A percentile compares a stretch with the other conserved stretches of the same genome.
phyloP scores from a whole-genome alignment of 257 asterid genomes.

The Verbena officinalis region DNA sequence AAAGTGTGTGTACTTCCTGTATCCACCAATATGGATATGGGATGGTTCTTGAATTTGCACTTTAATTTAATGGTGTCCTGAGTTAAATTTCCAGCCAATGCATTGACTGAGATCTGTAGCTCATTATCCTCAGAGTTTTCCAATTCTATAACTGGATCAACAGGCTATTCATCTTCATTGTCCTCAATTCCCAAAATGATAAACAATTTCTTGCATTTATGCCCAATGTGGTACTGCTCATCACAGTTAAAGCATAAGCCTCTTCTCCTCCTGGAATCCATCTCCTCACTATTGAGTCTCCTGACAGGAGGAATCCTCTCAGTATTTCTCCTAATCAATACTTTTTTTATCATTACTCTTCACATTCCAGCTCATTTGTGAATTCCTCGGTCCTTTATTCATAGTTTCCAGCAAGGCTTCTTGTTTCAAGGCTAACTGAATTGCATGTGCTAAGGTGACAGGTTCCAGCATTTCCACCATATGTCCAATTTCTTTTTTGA shows the following conservation, averaged over 20 bases:
- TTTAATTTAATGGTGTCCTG: no score
- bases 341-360: neutral
- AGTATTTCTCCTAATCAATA: neutral
- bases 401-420: neutral
- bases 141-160: no score
- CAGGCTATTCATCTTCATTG: no score
- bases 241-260: neutral
- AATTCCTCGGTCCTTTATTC: no score
- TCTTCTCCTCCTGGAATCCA: neutral
- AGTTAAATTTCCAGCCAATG: no score
- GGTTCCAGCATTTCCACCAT: neutral
- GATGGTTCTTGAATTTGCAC: no score
- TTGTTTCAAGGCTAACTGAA: neutral
- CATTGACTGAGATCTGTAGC: no score
- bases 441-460: neutral
- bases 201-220: neutral
- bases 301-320: neutral
- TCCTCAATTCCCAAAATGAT: neutral
- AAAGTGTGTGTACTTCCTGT: no score
- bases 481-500: neutral
- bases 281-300: neutral
- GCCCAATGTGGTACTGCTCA: neutral
- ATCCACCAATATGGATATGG: no score
- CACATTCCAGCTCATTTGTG: no score
- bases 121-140: no score